Percentiles rank a stretch among this genome's conserved stretches.
Conservation (phyloP, 768 basidiomycete species). For the Boletus subcaerulescens region DNA sequence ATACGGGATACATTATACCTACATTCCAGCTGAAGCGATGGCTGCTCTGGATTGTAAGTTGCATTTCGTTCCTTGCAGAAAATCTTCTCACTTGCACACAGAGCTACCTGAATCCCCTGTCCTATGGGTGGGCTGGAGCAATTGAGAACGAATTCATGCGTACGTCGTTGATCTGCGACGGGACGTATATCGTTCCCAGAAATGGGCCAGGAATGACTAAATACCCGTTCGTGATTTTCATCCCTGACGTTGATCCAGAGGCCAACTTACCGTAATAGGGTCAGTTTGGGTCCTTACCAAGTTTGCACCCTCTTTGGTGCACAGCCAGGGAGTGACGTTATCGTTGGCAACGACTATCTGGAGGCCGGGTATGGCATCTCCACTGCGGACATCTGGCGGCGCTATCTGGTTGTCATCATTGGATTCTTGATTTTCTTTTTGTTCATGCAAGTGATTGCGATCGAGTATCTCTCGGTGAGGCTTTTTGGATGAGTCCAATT, state of each 20-base stretch:
- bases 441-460: slow-evolving; percentile 59
- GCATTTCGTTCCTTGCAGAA: not conserved
- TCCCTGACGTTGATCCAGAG: not conserved
- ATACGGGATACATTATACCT: slow-evolving; percentile 69
- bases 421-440: slow-evolving; percentile 72
- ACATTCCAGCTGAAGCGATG: slow-evolving; percentile 71
- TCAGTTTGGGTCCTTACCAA: slow-evolving; percentile 61
- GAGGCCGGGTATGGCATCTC: slow-evolving; percentile 49
- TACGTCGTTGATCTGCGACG: slow-evolving; percentile 61
- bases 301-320: slow-evolving; percentile 77
- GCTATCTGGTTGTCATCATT: slow-evolving; percentile 66
- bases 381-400: slow-evolving; percentile 56
- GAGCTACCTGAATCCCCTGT: slow-evolving; percentile 79
- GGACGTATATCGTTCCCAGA: slow-evolving; percentile 60
- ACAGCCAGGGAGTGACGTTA: slow-evolving; percentile 47
- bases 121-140: slow-evolving; percentile 70
- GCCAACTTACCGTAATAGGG: slow-evolving; percentile 35
- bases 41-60: slow-evolving; percentile 80
- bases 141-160: slow-evolving; percentile 89
- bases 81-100: slow-evolving; percentile 8
- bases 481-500: slow-evolving; percentile 9
- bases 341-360: slow-evolving; percentile 64
- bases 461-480: slow-evolving; percentile 62
- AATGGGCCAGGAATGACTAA: slow-evolving; percentile 52
- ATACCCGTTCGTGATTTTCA: slow-evolving; percentile 54